Conservation (phyloP, 2,329 filamentous ascomycete genomes). For the Penicillium sclerotigenum region DNA sequence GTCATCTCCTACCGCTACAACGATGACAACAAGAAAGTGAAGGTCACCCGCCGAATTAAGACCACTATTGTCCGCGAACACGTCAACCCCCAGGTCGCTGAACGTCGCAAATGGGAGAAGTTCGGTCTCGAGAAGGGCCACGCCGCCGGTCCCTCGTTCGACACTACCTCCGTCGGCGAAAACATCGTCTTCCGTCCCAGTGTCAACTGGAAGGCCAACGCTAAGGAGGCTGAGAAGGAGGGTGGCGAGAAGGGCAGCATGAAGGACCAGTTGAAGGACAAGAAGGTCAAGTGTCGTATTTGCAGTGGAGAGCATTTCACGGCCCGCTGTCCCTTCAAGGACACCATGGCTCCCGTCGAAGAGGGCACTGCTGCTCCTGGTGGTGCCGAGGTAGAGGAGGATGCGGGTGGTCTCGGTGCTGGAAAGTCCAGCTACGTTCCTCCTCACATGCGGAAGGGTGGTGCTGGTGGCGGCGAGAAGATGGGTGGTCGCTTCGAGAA, state of each 20-base stretch:
- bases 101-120: slow-evolving; percentile 89
- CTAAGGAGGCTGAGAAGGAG: slow-evolving; percentile 63
- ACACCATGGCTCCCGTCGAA: slow-evolving; percentile 81
- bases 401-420: slow-evolving; percentile 57
- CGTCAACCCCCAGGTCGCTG: slow-evolving; percentile 94
- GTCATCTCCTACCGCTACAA: slow-evolving; percentile 86
- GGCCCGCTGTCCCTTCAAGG: slow-evolving; percentile 97
- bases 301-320: slow-evolving; percentile 99
- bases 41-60: slow-evolving; percentile 93
- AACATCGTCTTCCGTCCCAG: slow-evolving; percentile 96
- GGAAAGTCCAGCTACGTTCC: slow-evolving; percentile 88
- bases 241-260: slow-evolving; percentile 58
- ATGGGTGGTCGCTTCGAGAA: slow-evolving; percentile 94
- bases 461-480: slow-evolving; percentile 63
- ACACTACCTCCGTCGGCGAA: slow-evolving; percentile 91
- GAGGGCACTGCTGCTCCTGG: slow-evolving; percentile 42
- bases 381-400: slow-evolving; percentile 46
- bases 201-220: slow-evolving; percentile 89
- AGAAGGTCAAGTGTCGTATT: slow-evolving; percentile 99
- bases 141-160: slow-evolving; percentile 72
- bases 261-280: slow-evolving; percentile 79
- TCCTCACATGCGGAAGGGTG: slow-evolving; percentile 77
- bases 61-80: slow-evolving; percentile 86
- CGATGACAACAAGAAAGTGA: slow-evolving; percentile 92
- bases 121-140: slow-evolving; percentile 90